phyloP scores from a whole-genome alignment of 257 asterid genomes.

The Plectranthus barbatus region DNA sequence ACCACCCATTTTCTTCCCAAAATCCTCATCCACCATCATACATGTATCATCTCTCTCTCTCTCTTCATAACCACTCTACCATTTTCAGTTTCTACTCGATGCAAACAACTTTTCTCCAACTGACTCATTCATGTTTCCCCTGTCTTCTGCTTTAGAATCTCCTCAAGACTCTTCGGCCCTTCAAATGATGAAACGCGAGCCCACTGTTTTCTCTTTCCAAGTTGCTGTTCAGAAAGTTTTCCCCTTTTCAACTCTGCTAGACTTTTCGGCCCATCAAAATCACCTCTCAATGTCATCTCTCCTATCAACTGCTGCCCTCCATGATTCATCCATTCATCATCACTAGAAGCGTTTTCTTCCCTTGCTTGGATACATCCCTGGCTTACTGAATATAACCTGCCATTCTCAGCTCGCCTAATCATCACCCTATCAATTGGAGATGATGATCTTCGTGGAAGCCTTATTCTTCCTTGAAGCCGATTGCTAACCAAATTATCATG shows the following conservation, averaged over 20 bases:
- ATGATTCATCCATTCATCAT: constrained; percentile 20
- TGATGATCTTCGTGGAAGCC: constrained; percentile 35
- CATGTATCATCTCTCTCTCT: no score
- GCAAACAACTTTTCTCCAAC: background rate
- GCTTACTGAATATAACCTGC: constrained; percentile 33
- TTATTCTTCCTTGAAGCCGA: constrained; percentile 49
- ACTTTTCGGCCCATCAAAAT: constrained; percentile 45
- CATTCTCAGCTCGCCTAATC: constrained; percentile 26
- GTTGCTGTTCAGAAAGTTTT: constrained; percentile 23
- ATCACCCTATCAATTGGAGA: constrained; percentile 25
- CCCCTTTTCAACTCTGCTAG: constrained; percentile 42
- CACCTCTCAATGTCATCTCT: constrained; percentile 21
- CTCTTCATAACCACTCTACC: no score
- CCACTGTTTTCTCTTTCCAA: constrained; percentile 38
- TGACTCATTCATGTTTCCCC: constrained; percentile 6
- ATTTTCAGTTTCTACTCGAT: no score
- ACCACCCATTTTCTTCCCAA: no score
- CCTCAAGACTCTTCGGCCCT: constrained; percentile 56
- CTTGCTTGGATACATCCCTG: constrained; percentile 35
- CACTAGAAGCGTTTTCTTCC: constrained; percentile 25
- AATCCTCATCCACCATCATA: no score
- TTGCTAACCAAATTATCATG: constrained; percentile 35
- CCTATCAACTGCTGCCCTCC: constrained; percentile 26
- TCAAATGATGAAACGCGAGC: constrained; percentile 34
- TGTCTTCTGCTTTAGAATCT: constrained; percentile 54